Conservation (phyloP, 2,329 filamentous ascomycete species). For the Magnaporthales sp. region DNA sequence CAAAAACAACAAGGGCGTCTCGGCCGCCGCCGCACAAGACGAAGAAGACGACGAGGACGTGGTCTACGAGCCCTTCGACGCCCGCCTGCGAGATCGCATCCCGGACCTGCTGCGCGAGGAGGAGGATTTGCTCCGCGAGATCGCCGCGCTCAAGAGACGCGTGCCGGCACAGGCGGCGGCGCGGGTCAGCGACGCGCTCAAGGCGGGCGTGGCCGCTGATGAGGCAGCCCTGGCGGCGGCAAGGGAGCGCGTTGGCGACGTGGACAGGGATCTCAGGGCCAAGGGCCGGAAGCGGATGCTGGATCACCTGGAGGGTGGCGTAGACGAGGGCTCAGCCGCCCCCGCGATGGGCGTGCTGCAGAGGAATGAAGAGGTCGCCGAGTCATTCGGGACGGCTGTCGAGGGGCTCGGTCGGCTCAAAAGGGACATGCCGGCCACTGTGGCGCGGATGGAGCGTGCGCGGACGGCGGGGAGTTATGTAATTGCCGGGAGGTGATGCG, state of each 20-base stretch:
- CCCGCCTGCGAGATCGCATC: constrained; percentile 47
- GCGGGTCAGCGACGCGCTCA: constrained; percentile 30
- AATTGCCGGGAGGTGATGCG: constrained; percentile 26
- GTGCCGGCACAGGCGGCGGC: constrained; percentile 37
- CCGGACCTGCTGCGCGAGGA: constrained; percentile 53
- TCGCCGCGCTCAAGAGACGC: constrained; percentile 48
- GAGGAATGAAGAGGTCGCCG: constrained; percentile 38
- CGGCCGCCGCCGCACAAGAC: not conserved
- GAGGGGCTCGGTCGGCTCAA: constrained; percentile 43
- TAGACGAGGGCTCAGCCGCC: constrained; percentile 11
- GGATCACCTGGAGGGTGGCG: constrained; percentile 7
- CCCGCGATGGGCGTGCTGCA: constrained; percentile 28
- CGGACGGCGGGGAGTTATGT: constrained; percentile 51
- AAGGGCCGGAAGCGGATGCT: constrained; percentile 10
- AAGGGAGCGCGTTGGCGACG: constrained; percentile 12
- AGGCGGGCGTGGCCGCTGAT: constrained; percentile 33
- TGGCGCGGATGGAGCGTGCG: constrained; percentile 58
- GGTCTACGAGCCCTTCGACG: constrained; percentile 52
- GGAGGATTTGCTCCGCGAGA: constrained; percentile 55
- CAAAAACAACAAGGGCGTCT: not conserved
- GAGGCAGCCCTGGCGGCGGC: constrained; percentile 31
- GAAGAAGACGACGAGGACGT: constrained; percentile 19
- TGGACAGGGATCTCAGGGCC: constrained; percentile 10
- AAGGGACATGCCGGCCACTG: constrained; percentile 51
- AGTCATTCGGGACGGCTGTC: constrained; percentile 35